These are phyloP conservation scores for Fusarium drepaniforme DNA, from an alignment of 2,329 filamentous ascomycete genomes.

Conservation along the genomic window DNA sequence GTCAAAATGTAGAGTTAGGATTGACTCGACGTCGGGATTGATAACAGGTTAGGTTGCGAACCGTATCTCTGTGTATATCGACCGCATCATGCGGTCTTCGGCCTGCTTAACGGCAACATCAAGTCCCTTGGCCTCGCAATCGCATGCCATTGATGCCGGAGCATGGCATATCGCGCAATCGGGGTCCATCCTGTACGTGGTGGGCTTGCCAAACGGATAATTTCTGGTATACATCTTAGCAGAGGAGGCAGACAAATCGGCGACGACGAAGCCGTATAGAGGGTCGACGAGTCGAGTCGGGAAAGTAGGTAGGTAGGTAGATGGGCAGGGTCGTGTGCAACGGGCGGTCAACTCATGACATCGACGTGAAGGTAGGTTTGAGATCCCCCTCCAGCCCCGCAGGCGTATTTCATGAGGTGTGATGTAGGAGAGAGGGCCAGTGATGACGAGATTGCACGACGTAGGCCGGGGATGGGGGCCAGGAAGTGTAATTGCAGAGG, in stretches of 20 bases:
- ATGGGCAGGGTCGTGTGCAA: constrained; percentile 37
- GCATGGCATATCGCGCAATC: constrained; percentile 76
- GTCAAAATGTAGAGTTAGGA: constrained; percentile 26
- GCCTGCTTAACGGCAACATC: constrained; percentile 73
- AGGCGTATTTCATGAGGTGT: constrained; percentile 44
- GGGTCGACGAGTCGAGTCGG: constrained; percentile 23
- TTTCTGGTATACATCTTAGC: constrained; percentile 68
- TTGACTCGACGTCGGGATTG: not conserved
- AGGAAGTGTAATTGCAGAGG: constrained; percentile 32
- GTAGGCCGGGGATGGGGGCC: constrained; percentile 33
- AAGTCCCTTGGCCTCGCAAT: constrained; percentile 75
- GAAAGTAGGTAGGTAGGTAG: constrained; percentile 11
- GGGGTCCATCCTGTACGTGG: constrained; percentile 73
- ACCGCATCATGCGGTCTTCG: constrained; percentile 73
- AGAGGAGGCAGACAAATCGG: constrained; percentile 36
- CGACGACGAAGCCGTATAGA: constrained; percentile 19
- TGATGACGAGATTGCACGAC: constrained; percentile 33
- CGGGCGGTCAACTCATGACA: constrained; percentile 43
- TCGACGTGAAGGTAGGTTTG: constrained; percentile 35
- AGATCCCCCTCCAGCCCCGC: constrained; percentile 45
- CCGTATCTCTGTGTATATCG: constrained; percentile 73
- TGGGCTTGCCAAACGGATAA: constrained; percentile 58
- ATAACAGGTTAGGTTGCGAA: constrained; percentile 50
- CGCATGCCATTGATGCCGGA: constrained; percentile 69
- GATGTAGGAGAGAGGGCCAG: constrained; percentile 33